These are phyloP conservation scores for Xanthoconium separans DNA, from an alignment of 1,284 basidiomycete genomes.

Conservation along the genomic window DNA sequence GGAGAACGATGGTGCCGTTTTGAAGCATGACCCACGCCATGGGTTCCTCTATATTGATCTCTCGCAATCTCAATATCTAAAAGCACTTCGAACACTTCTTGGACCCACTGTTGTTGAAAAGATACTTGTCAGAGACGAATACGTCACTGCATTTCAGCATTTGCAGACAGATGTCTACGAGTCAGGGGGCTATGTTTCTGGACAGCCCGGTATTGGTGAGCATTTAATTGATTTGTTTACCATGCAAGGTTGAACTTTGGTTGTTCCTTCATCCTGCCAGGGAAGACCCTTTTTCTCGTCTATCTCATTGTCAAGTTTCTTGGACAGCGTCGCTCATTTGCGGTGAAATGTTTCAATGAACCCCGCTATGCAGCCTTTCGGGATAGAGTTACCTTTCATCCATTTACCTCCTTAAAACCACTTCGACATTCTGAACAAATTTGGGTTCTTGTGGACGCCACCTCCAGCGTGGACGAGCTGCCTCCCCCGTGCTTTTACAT, in stretches of 20 bases:
- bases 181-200: background rate
- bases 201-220: background rate
- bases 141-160: background rate
- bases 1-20: too few relatives aligned
- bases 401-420: background rate
- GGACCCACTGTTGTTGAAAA: too few relatives aligned
- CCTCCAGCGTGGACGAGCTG: background rate
- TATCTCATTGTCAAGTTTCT: background rate
- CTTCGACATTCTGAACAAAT: background rate
- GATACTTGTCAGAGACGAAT: background rate
- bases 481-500: background rate
- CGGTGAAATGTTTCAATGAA: background rate
- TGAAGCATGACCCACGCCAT: too few relatives aligned
- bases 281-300: background rate
- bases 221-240: too few relatives aligned
- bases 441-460: background rate
- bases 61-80: too few relatives aligned
- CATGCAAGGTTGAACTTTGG: background rate
- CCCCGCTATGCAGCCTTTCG: background rate
- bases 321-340: background rate
- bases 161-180: background rate
- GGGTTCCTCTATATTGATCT: too few relatives aligned
- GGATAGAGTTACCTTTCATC: background rate
- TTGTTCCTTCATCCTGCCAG: background rate
- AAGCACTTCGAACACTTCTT: too few relatives aligned